These are phyloP conservation scores for Urochloa ruziziensis DNA, from an alignment of 176 grass and related monocot species.

Conservation along the genomic window DNA sequence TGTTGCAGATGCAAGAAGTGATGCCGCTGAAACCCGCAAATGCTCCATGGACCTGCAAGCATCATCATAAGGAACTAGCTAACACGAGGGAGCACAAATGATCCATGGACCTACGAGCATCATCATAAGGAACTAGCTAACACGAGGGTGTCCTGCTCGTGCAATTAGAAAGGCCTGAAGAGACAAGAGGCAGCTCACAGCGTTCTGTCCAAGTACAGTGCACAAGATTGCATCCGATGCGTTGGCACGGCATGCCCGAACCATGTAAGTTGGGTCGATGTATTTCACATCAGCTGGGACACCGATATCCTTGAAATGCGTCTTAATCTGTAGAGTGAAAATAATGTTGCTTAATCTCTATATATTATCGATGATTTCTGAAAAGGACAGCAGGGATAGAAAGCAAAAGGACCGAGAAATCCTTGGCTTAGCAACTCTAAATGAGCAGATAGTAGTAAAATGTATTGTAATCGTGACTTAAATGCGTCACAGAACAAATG, in stretches of 20 bases:
- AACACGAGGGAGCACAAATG: conserved; percentile 40
- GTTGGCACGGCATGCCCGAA: conserved; percentile 85
- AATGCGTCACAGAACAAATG: not conserved
- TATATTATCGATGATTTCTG: not conserved
- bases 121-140: not conserved
- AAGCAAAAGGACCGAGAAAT: not conserved
- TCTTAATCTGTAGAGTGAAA: conserved; percentile 71
- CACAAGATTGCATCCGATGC: conserved; percentile 98
- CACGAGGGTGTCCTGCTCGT: not conserved
- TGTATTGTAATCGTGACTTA: not conserved
- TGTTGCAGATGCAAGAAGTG: conserved; percentile 82
- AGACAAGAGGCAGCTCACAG: conserved; percentile 46
- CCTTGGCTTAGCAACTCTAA: not conserved
- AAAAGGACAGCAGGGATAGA: not conserved
- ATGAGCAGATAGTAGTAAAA: conserved; percentile 17
- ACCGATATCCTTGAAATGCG: conserved; percentile 77
- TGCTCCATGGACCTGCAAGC: conserved; percentile 80
- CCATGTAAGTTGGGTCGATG: conserved; percentile 97
- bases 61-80: not conserved
- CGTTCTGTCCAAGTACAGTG: conserved; percentile 96
- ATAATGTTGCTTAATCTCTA: not conserved
- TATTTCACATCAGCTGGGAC: conserved; percentile 92
- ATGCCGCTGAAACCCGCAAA: conserved; percentile 99
- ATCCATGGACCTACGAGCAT: conserved; percentile 73
- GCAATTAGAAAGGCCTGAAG: not conserved